Percentiles rank a stretch among this genome's conserved stretches.
These are phyloP conservation scores for Eimeria acervulina DNA, from an alignment of 169 alveolate genomes.

Conservation along the genomic window DNA sequence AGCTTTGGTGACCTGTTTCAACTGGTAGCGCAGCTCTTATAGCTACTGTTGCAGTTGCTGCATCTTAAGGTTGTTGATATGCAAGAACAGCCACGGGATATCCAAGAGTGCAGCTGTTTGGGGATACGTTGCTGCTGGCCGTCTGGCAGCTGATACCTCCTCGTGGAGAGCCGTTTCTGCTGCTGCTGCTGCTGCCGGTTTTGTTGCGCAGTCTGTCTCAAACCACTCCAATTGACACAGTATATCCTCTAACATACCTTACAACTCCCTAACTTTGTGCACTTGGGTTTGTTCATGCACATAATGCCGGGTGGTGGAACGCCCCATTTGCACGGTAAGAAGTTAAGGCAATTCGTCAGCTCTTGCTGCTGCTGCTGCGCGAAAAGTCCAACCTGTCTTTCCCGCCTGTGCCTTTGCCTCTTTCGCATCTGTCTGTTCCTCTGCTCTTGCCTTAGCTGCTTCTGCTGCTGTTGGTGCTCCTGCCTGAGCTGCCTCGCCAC, in stretches of 20 bases:
- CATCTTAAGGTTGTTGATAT: neutral
- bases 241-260: neutral
- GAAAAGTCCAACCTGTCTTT: neutral
- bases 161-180: neutral
- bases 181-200: slow-evolving; percentile 1
- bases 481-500: slow-evolving; percentile 1
- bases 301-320: neutral
- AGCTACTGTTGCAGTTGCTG: neutral
- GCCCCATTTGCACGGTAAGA: neutral
- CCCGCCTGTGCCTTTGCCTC: neutral
- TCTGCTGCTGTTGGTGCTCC: slow-evolving; percentile 1
- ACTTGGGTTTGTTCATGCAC: neutral
- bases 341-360: neutral
- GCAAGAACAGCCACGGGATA: neutral
- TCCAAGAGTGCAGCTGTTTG: slow-evolving; percentile 6
- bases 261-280: neutral
- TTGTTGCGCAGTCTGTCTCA: neutral
- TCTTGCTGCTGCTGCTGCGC: neutral
- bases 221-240: neutral
- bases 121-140: slow-evolving; percentile 2
- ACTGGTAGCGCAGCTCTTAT: neutral
- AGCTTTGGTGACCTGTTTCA: neutral
- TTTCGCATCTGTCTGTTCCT: neutral
- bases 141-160: neutral
- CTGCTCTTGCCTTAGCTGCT: neutral